Evolutionary conservation across 2,329 filamentous ascomycete genomes (phyloP), one percentile per base, ranked within the genome.

Genomic region (Fusarium avenaceum): DNA sequence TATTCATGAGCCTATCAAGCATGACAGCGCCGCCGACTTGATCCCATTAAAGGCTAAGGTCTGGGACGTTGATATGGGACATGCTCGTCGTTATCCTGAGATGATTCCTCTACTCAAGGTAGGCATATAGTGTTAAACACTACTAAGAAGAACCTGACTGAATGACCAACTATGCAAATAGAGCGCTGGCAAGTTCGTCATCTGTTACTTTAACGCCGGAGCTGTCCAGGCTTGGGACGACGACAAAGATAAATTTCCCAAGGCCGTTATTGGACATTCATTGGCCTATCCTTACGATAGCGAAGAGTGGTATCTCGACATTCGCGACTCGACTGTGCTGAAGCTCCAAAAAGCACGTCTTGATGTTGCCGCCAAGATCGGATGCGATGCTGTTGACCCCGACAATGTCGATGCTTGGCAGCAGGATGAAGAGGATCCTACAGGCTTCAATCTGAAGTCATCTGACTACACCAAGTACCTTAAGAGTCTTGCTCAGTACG

Each of bases 141-240:
- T n/a, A 17, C 11, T 15, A n/a, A 33, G 14, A 20, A 10, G 10
- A 28, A 22, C 10, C 3, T n/a, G 13, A 35, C 44, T 61, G 15
- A 66, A 49, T 32, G 24, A 20, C 9, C 7, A 28, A 20, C 7
- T 7, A 14, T n/a, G 35, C 3, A 17, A 35, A 13, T 28, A 74
- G 67, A 60, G 63, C 30, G 66, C 72, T 28, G 71, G 71, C 39
- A 78, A 78, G 26, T 74, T 75, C 28, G 70, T 78, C 3, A 69
- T 78, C 19, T 78, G 76, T 65, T 78, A 78, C 67, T 75, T 78
- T 67, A 78, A 78, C 45, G 72, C 72, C 17, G 75, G 76, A 38
- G 76, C 76, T 13, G 54, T 76, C 13, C 74, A 78, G 57, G 57
- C 33, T 28, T 77, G 72, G 73, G 75, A 77, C 43, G 48, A 67